Conservation (phyloP, 768 basidiomycete species). For the Hirschioporus abietinus region DNA sequence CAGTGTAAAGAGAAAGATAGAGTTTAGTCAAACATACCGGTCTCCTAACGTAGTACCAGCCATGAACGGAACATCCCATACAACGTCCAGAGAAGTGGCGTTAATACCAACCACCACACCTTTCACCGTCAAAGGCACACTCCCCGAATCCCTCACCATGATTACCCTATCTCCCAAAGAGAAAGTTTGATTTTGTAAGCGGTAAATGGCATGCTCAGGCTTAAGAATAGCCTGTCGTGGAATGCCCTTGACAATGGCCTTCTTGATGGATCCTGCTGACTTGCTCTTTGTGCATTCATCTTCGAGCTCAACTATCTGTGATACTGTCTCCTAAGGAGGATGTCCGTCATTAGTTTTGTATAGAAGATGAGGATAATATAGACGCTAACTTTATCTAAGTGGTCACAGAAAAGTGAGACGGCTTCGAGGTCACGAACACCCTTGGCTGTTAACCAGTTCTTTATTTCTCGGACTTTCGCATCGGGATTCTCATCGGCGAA, state of each 20-base stretch:
- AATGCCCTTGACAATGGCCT: constrained; percentile 88
- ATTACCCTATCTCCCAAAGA: constrained; percentile 88
- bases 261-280: constrained; percentile 66
- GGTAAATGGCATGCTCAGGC: constrained; percentile 83
- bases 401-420: constrained; percentile 88
- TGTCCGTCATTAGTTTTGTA: background rate
- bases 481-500: constrained; percentile 64
- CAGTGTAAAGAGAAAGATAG: background rate
- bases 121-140: constrained; percentile 85
- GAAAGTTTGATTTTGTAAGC: constrained; percentile 86
- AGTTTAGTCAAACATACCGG: constrained; percentile 42
- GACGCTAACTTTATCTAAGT: constrained; percentile 70
- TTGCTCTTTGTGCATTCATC: constrained; percentile 61
- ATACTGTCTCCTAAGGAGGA: constrained; percentile 59
- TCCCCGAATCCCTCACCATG: constrained; percentile 93
- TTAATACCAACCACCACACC: constrained; percentile 92
- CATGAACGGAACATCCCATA: constrained; percentile 97
- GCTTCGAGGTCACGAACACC: constrained; percentile 90
- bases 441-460: constrained; percentile 79
- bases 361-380: background rate
- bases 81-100: constrained; percentile 83
- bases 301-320: constrained; percentile 71
- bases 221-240: constrained; percentile 92
- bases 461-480: constrained; percentile 66
- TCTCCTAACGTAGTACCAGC: constrained; percentile 83